These are phyloP conservation scores for Xylaria sp. DNA, from an alignment of 495 filamentous ascomycete species.

Conservation along the genomic window DNA sequence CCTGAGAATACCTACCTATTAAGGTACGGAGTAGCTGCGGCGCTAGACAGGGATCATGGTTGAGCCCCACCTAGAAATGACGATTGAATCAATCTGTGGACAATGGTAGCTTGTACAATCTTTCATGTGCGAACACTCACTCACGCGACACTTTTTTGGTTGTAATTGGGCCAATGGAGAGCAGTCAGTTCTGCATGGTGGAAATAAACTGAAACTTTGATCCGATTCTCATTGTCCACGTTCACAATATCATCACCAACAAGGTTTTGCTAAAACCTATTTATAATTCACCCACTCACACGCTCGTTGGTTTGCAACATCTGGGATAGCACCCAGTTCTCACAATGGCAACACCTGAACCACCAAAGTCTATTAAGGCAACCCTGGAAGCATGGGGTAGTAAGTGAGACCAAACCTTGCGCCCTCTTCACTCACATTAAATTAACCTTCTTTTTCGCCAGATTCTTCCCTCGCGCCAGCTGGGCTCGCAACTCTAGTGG, in stretches of 20 bases:
- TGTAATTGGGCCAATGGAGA: neutral
- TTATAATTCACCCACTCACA: neutral
- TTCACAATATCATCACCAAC: neutral
- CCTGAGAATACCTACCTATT: neutral
- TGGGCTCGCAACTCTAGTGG: slow-evolving; percentile 78
- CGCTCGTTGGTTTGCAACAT: neutral
- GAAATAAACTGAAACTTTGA: neutral
- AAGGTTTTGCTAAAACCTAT: neutral
- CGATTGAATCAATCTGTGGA: slow-evolving; percentile 7
- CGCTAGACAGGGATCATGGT: slow-evolving; percentile 9
- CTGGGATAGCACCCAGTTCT: neutral
- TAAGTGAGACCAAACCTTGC: slow-evolving; percentile 50
- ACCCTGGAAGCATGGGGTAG: slow-evolving; percentile 73
- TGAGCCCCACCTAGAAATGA: slow-evolving; percentile 13
- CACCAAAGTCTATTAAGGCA: slow-evolving; percentile 58
- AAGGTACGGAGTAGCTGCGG: neutral
- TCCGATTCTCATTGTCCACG: neutral
- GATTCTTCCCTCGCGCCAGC: slow-evolving; percentile 82
- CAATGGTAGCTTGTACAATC: neutral
- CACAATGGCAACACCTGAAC: slow-evolving; percentile 49
- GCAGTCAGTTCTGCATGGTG: neutral
- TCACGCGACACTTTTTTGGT: neutral
- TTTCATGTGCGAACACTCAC: neutral
- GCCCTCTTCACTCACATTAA: slow-evolving; percentile 1
- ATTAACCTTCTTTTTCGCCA: slow-evolving; percentile 40